Conservation (phyloP, 805 yeast species). For the Teunomyces gatunensis region DNA sequence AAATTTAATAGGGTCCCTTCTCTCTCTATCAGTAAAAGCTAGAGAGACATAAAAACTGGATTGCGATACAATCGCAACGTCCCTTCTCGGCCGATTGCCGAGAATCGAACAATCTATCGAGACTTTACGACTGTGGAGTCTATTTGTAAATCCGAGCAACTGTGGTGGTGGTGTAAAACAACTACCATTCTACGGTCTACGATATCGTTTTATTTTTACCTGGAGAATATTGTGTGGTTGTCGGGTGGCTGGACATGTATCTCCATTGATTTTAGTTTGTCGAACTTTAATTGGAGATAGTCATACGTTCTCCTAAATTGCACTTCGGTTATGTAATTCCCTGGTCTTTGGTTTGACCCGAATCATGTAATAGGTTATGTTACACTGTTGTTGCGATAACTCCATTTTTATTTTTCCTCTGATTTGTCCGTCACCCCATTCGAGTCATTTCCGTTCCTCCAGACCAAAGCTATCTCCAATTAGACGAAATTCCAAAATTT, state of each 20-base stretch:
- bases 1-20: too few relatives aligned
- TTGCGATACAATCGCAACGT: too few relatives aligned
- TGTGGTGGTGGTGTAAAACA: neutral
- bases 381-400: neutral
- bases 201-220: neutral
- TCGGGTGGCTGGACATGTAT: neutral
- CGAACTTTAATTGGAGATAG: neutral
- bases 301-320: neutral
- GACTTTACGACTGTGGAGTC: neutral
- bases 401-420: neutral
- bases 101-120: neutral
- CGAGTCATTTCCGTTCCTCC: neutral
- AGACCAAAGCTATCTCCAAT: neutral
- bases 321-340: neutral
- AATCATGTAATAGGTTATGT: neutral
- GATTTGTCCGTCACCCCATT: neutral
- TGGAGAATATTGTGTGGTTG: neutral
- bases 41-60: too few relatives aligned
- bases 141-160: neutral
- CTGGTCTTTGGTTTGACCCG: neutral
- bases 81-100: neutral
- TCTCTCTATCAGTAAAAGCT: too few relatives aligned
- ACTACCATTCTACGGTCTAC: neutral
- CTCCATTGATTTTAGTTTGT: neutral
- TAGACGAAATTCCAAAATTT: neutral